phyloP scores from a whole-genome alignment of 1,284 basidiomycete genomes.

The Austropuccinia psidii region DNA sequence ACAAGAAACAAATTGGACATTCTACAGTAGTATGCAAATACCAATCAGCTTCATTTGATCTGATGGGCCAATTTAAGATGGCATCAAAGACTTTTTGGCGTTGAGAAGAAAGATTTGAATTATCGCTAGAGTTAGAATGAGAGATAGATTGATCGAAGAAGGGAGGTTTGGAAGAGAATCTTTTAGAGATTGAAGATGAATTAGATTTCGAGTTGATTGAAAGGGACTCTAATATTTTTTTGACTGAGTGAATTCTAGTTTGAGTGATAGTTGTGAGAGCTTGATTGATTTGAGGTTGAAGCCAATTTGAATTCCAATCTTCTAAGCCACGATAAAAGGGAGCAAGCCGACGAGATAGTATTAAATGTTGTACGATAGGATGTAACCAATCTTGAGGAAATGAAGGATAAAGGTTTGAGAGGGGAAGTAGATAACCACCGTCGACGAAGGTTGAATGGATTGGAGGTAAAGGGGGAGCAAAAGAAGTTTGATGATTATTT shows the following conservation, averaged over 20 bases:
- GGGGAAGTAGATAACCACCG: conserved; percentile 69
- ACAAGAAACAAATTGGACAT: conserved; percentile 99
- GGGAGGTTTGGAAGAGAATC: conserved; percentile 23
- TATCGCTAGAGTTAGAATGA: conserved; percentile 34
- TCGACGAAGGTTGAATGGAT: conserved; percentile 60
- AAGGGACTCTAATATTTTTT: conserved; percentile 44
- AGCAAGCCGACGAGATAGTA: conserved; percentile 76
- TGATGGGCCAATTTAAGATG: conserved; percentile 21
- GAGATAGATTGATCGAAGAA: background rate
- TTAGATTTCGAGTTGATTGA: conserved; percentile 18
- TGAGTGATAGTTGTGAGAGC: conserved; percentile 58
- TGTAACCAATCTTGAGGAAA: conserved; percentile 78
- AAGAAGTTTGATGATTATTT: background rate
- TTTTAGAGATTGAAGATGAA: background rate
- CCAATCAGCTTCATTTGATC: conserved; percentile 50
- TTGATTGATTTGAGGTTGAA: conserved; percentile 69
- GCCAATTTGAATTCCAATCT: conserved; percentile 80
- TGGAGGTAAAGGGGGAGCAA: conserved; percentile 27
- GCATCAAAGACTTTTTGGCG: conserved; percentile 40
- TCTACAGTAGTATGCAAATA: conserved; percentile 74
- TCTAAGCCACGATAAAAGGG: conserved; percentile 94
- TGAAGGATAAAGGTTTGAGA: conserved; percentile 69
- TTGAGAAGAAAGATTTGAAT: no score
- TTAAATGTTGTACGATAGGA: conserved; percentile 71
- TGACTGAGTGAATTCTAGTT: conserved; percentile 43